Percentiles rank a stretch among this genome's conserved stretches.
These are phyloP conservation scores for Boletus smithii DNA, from an alignment of 1,284 basidiomycete genomes.

Conservation along the genomic window DNA sequence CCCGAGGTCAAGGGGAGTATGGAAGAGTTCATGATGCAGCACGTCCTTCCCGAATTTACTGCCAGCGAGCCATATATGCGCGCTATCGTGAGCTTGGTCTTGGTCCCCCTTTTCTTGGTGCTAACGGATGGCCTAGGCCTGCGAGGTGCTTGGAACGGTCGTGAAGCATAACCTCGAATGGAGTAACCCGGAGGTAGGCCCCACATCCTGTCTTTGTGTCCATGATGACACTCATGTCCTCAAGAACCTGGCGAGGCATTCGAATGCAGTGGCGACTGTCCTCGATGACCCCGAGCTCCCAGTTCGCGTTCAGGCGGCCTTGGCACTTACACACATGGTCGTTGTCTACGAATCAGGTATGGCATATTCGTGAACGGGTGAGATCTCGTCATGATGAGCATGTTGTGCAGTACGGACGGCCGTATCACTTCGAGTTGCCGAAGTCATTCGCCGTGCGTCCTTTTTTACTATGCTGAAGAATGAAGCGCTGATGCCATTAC, in stretches of 20 bases:
- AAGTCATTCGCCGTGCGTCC: constrained; percentile 76
- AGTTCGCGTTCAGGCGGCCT: constrained; percentile 80
- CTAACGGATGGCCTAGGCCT: constrained; percentile 48
- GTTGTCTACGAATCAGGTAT: constrained; percentile 60
- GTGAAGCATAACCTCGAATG: constrained; percentile 66
- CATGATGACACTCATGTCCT: background rate
- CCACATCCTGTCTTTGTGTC: background rate
- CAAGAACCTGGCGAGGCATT: constrained; percentile 62
- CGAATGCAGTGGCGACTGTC: constrained; percentile 55
- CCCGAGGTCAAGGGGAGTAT: constrained; percentile 74
- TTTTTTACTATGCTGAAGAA: background rate
- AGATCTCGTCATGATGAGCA: background rate
- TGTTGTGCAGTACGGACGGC: constrained; percentile 56
- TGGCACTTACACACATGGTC: constrained; percentile 79
- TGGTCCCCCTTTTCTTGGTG: background rate
- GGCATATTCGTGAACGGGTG: constrained; percentile 17
- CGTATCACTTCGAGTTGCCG: constrained; percentile 77
- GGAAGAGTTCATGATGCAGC: constrained; percentile 71
- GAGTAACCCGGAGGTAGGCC: constrained; percentile 59
- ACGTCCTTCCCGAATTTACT: constrained; percentile 70
- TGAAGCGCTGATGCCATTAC: background rate
- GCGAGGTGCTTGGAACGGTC: constrained; percentile 73
- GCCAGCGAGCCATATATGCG: constrained; percentile 68
- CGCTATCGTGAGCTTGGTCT: constrained; percentile 53
- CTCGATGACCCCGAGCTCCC: constrained; percentile 79